phyloP scores from a whole-genome alignment of 2,329 filamentous ascomycete species.

The Trichoderma asperellum region DNA sequence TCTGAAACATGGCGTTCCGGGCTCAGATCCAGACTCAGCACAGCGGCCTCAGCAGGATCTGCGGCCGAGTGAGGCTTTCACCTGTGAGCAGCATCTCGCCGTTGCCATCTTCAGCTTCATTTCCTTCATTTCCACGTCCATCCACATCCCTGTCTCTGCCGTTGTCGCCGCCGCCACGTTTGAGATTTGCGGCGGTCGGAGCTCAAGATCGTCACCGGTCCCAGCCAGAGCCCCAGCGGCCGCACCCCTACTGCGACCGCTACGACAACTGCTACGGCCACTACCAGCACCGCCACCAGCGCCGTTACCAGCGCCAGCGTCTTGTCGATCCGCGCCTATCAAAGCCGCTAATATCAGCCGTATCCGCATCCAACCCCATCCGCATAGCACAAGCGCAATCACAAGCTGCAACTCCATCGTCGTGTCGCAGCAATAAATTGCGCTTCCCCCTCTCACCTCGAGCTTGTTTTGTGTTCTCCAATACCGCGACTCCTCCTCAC shows the following conservation, averaged over 20 bases:
- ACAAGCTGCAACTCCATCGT: background rate
- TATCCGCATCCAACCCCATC: constrained; percentile 17
- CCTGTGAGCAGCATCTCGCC: background rate
- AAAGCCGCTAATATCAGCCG: constrained; percentile 17
- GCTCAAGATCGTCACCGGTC: constrained; percentile 17
- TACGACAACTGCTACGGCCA: background rate
- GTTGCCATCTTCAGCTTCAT: background rate
- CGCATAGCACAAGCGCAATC: background rate
- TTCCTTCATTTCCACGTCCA: background rate
- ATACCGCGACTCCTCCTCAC: constrained; percentile 9
- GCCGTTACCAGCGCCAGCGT: constrained; percentile 1
- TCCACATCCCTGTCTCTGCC: background rate
- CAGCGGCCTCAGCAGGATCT: background rate
- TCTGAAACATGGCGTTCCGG: constrained; percentile 16
- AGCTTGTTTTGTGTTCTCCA: background rate
- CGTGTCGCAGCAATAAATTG: constrained; percentile 24
- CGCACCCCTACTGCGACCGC: background rate
- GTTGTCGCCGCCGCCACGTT: constrained; percentile 8
- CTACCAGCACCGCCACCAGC: background rate
- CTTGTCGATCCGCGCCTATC: constrained; percentile 27
- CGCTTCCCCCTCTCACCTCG: constrained; percentile 19
- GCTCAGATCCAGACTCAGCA: background rate
- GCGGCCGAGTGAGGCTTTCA: background rate
- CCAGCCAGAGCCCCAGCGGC: constrained; percentile 5
- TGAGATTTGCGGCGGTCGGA: constrained; percentile 11